phyloP scores from a whole-genome alignment of 352 stramenopile genomes.

The Phytophthora fragariae region DNA sequence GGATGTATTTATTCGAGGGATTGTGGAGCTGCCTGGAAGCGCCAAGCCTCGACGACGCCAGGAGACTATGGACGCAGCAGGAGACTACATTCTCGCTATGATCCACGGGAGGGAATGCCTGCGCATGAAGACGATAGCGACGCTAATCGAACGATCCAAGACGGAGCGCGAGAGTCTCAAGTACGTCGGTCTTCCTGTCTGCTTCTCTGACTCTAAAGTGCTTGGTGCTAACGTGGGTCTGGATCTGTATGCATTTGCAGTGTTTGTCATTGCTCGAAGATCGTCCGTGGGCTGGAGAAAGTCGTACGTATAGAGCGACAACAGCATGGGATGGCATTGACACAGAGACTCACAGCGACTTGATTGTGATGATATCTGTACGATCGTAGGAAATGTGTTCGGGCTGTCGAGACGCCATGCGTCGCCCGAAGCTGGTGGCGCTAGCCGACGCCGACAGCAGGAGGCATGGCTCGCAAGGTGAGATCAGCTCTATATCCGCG shows the following conservation, averaged over 20 bases:
- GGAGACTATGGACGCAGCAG: conserved; percentile 37
- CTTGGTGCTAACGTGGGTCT: conserved; percentile 2
- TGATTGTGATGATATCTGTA: background rate
- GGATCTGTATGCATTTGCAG: conserved; percentile 24
- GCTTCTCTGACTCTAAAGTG: background rate
- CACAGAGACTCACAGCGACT: conserved; percentile 6
- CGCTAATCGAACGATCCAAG: conserved; percentile 69
- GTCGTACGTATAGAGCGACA: conserved; percentile 37
- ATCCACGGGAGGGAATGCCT: conserved; percentile 52
- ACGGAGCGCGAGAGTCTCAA: conserved; percentile 51
- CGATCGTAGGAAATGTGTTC: conserved; percentile 61
- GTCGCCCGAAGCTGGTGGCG: conserved; percentile 55
- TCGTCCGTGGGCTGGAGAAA: conserved; percentile 55
- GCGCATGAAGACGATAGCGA: conserved; percentile 60
- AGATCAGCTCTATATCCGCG: too few species aligned
- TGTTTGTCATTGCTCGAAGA: conserved; percentile 63
- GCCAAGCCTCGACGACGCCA: conserved; percentile 16
- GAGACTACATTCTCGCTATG: conserved; percentile 52
- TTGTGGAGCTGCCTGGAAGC: conserved; percentile 52
- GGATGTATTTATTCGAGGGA: conserved; percentile 67
- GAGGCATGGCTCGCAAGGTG: conserved; percentile 32
- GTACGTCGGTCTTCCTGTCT: conserved; percentile 38
- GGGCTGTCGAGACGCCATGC: conserved; percentile 59
- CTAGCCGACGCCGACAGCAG: conserved; percentile 36
- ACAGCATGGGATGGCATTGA: background rate